Conservation (phyloP, 768 basidiomycete species). For the Collybia mongolica region DNA sequence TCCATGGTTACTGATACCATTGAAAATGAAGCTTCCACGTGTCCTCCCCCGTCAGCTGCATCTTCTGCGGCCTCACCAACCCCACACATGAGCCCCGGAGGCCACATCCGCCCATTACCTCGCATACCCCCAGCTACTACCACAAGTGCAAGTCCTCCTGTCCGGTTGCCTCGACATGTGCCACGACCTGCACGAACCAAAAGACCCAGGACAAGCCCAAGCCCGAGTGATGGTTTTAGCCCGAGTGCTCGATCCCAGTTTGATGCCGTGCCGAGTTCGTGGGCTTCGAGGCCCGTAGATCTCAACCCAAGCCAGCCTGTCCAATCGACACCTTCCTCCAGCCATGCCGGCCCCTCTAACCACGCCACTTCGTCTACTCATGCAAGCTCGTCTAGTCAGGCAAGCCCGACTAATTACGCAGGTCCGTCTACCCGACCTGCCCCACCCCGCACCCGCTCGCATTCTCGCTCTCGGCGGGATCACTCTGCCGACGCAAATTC, state of each 20-base stretch:
- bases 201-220: slow-evolving; percentile 24
- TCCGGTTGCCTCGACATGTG: slow-evolving; percentile 1
- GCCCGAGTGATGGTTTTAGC: slow-evolving; percentile 5
- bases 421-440: slow-evolving; percentile 1
- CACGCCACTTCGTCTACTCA: background rate
- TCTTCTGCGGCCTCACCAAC: slow-evolving; percentile 4
- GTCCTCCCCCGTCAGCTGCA: slow-evolving; percentile 7
- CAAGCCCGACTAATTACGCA: background rate
- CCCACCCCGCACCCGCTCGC: slow-evolving; percentile 19
- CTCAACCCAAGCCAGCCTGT: slow-evolving; percentile 16
- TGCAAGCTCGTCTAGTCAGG: background rate
- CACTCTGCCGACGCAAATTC: background rate
- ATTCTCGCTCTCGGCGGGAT: slow-evolving; percentile 19
- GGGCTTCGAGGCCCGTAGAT: slow-evolving; percentile 24
- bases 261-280: slow-evolving; percentile 17
- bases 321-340: background rate
- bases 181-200: slow-evolving; percentile 13
- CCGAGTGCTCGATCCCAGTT: slow-evolving; percentile 8
- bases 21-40: slow-evolving; percentile 1
- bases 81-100: background rate
- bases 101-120: slow-evolving; percentile 19
- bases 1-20: slow-evolving; percentile 21
- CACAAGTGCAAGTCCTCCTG: slow-evolving; percentile 3
- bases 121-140: slow-evolving; percentile 18
- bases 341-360: background rate